Evolutionary conservation across 73 alveolate genomes (phyloP).

Genomic region (Paramecium octaurelia): DNA sequence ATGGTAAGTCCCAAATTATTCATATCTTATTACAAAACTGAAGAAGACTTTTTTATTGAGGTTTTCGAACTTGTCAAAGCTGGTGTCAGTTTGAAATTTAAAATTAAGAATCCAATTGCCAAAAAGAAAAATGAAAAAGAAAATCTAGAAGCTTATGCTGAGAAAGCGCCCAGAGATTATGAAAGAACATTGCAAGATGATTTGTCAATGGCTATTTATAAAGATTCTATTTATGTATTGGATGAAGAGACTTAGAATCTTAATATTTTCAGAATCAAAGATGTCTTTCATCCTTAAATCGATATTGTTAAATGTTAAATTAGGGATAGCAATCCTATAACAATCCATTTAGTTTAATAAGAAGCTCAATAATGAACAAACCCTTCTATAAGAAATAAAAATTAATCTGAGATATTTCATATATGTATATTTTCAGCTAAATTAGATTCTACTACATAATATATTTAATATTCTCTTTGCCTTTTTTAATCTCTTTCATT

Average conservation of each 20-base stretch:
- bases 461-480: too few species aligned
- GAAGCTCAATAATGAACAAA: background rate
- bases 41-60: constrained; percentile 29
- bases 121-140: constrained; percentile 33
- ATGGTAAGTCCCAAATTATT: constrained; percentile 37
- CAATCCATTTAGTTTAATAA: background rate
- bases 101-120: constrained; percentile 21
- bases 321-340: background rate
- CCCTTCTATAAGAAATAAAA: background rate
- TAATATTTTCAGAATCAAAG: constrained; percentile 11
- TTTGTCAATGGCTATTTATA: constrained; percentile 42
- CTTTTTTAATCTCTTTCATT: too few species aligned
- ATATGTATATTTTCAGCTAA: background rate
- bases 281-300: constrained; percentile 38
- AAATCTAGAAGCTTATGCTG: background rate
- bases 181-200: constrained; percentile 53
- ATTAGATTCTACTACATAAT: too few species aligned
- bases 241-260: constrained; percentile 54
- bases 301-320: constrained; percentile 23
- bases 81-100: constrained; percentile 54
- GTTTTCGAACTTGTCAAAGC: constrained; percentile 53
- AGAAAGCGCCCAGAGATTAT: constrained; percentile 24
- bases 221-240: constrained; percentile 48
- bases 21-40: constrained; percentile 16
- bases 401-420: background rate